Percentiles rank a stretch among this genome's conserved stretches.
phyloP scores from a whole-genome alignment of 225 moss, liverwort and hornwort species.

The Antitrichia curtipendula region DNA sequence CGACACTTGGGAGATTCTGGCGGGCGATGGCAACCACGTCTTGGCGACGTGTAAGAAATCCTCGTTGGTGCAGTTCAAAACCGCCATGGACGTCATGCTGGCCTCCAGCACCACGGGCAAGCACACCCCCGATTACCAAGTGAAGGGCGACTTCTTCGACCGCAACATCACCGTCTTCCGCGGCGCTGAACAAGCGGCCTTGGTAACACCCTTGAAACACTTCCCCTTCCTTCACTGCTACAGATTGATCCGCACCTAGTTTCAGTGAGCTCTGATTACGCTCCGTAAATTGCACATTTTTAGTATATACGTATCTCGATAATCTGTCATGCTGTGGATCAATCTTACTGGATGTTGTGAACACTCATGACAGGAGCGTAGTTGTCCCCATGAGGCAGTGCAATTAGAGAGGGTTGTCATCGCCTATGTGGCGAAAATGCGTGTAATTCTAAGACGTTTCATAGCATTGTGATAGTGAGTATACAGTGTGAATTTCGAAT shows the following conservation, averaged over 20 bases:
- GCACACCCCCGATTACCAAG: constrained; percentile 23
- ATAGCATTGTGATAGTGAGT: too few species aligned
- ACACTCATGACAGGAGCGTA: background rate
- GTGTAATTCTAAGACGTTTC: background rate
- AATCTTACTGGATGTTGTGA: background rate
- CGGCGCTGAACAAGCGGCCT: constrained; percentile 30
- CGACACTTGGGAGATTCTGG: constrained; percentile 30
- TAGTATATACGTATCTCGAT: too few species aligned
- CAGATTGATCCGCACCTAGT: background rate
- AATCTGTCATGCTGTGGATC: background rate
- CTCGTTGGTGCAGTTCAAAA: constrained; percentile 28
- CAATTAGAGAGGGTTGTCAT: background rate
- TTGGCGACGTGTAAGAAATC: constrained; percentile 34
- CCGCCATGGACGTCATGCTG: constrained; percentile 33
- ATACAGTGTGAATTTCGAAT: background rate
- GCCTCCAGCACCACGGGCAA: constrained; percentile 20
- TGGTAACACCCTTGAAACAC: background rate
- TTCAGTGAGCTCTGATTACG: background rate
- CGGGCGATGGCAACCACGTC: background rate
- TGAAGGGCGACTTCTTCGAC: constrained; percentile 40
- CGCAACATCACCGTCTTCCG: constrained; percentile 41
- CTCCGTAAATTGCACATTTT: background rate
- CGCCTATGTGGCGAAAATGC: background rate
- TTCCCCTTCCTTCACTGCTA: background rate
- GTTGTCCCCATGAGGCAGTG: background rate